phyloP scores from a whole-genome alignment of 2,329 filamentous ascomycete species.

The Onygenales sp. region DNA sequence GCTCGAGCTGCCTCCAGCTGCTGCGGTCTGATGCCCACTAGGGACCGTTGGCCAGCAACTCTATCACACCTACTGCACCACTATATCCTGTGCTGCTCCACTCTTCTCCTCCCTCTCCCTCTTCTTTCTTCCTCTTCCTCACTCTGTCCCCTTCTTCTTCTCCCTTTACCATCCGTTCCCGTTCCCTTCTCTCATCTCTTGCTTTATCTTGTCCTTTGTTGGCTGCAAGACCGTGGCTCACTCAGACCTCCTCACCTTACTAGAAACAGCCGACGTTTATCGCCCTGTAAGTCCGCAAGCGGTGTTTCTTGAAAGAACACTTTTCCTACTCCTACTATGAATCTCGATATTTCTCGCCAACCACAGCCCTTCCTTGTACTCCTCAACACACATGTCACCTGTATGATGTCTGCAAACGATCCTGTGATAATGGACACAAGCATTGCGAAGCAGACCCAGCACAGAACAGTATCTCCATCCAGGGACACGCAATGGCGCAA shows the following conservation, averaged over 20 bases:
- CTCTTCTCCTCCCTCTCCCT: not conserved
- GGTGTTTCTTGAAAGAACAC: not conserved
- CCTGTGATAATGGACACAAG: not conserved
- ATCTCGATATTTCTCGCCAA: not conserved
- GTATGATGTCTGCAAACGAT: not conserved
- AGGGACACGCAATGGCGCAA: not conserved
- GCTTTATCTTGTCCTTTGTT: not conserved
- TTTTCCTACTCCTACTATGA: not conserved
- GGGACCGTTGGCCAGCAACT: conserved; percentile 3
- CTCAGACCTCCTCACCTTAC: conserved; percentile 8
- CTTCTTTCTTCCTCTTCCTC: conserved; percentile 3
- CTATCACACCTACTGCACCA: conserved; percentile 6
- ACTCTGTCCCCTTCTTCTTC: conserved; percentile 2
- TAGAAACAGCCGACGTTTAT: conserved; percentile 37
- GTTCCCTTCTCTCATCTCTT: not conserved
- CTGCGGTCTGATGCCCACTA: not conserved
- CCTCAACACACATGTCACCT: not conserved
- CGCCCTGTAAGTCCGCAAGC: conserved; percentile 32
- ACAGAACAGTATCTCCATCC: not conserved
- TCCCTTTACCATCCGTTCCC: not conserved
- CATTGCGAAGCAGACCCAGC: not conserved
- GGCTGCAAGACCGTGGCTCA: conserved; percentile 11
- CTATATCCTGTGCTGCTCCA: not conserved
- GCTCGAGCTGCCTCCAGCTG: not conserved
- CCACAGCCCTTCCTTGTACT: too few relatives aligned